phyloP scores from a whole-genome alignment of 2,329 filamentous ascomycete species.

The Aphanoascus verrucosus region DNA sequence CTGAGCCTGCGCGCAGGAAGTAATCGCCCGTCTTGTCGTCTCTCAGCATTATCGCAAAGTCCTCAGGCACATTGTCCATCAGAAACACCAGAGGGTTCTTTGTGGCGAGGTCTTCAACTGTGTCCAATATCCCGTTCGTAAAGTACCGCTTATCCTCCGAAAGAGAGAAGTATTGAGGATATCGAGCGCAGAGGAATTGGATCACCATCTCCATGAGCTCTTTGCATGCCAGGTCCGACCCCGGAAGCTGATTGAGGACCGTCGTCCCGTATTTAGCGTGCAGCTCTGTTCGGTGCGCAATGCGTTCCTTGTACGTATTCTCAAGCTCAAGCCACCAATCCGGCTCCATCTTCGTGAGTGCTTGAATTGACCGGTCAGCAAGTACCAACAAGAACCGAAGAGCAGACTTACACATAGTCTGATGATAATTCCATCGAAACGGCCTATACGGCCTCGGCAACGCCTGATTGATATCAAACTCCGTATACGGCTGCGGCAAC shows the following conservation, averaged over 20 bases:
- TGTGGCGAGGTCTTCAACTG: conserved; percentile 48
- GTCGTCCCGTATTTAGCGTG: conserved; percentile 51
- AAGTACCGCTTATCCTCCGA: conserved; percentile 47
- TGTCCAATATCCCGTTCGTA: conserved; percentile 57
- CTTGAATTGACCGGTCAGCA: conserved; percentile 35
- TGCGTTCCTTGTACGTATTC: conserved; percentile 55
- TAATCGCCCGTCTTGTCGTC: conserved; percentile 63
- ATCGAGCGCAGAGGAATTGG: conserved; percentile 67
- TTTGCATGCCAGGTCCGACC: conserved; percentile 67
- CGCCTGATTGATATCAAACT: conserved; percentile 60
- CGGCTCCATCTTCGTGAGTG: conserved; percentile 63
- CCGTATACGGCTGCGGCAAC: conserved; percentile 50
- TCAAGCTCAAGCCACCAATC: conserved; percentile 90
- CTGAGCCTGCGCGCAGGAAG: conserved; percentile 60
- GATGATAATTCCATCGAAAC: conserved; percentile 74
- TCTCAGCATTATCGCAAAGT: conserved; percentile 67
- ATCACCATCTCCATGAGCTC: conserved; percentile 80
- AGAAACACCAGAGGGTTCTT: conserved; percentile 59
- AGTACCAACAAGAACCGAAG: too few relatives aligned
- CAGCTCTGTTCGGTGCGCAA: conserved; percentile 57
- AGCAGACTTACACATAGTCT: conserved; percentile 77
- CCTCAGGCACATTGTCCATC: conserved; percentile 69
- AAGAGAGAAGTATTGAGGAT: conserved; percentile 62
- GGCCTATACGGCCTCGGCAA: conserved; percentile 66
- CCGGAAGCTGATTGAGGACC: conserved; percentile 59